Conservation (phyloP, 371 early-diverging fungal species). For the Mortierella sp. region DNA sequence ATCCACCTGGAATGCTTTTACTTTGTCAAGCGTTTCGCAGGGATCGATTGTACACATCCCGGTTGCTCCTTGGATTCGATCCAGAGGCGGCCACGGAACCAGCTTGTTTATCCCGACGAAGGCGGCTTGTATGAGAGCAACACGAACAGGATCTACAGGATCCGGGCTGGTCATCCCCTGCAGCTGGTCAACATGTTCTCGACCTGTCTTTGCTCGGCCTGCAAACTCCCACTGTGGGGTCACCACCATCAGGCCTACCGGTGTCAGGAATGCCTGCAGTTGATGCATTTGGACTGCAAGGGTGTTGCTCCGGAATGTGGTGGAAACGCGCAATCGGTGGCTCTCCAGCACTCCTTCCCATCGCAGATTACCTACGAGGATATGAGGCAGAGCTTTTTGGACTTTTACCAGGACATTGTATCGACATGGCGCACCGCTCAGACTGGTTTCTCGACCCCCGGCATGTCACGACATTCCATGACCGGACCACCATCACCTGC, state of each 20-base stretch:
- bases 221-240: constrained; percentile 71
- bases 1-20: constrained; percentile 55
- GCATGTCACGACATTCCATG: constrained; percentile 10
- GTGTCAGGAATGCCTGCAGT: constrained; percentile 64
- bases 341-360: constrained; percentile 17
- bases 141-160: constrained; percentile 20
- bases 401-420: constrained; percentile 25
- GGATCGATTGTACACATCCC: constrained; percentile 34
- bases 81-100: constrained; percentile 23
- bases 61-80: constrained; percentile 36
- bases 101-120: constrained; percentile 36
- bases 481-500: constrained; percentile 8
- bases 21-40: constrained; percentile 36
- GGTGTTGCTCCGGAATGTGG: constrained; percentile 17
- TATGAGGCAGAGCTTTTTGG: constrained; percentile 39
- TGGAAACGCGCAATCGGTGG: constrained; percentile 7
- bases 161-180: constrained; percentile 62
- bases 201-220: constrained; percentile 65
- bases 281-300: constrained; percentile 65
- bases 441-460: neutral
- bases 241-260: constrained; percentile 68
- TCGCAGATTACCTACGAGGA: constrained; percentile 24
- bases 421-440: constrained; percentile 22
- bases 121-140: constrained; percentile 6
- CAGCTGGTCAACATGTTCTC: constrained; percentile 70